Percentiles rank a stretch among this genome's conserved stretches.
phyloP scores from a whole-genome alignment of 2,329 filamentous ascomycete species.

The Leptographium radiaticola region DNA sequence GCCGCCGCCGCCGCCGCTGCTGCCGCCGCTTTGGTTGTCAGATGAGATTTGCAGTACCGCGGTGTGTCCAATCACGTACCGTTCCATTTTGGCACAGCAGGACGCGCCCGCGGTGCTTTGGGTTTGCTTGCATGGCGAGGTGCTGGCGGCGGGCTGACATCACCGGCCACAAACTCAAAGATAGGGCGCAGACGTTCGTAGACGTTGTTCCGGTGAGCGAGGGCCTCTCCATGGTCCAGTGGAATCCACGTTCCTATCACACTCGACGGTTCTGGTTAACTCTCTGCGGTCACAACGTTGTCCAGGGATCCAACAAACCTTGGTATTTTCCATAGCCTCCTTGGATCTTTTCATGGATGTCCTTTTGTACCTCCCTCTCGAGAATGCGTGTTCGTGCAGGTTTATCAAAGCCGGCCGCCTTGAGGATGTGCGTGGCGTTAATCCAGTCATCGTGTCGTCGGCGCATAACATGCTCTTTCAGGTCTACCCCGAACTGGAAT shows the following conservation, averaged over 20 bases:
- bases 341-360: slow-evolving; percentile 93
- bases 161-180: slow-evolving; percentile 77
- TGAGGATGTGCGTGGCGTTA: slow-evolving; percentile 98
- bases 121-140: slow-evolving; percentile 86
- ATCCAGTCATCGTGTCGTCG: slow-evolving; percentile 91
- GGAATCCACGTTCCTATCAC: slow-evolving; percentile 84
- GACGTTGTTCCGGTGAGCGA: slow-evolving; percentile 79
- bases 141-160: slow-evolving; percentile 80
- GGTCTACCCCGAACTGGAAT: slow-evolving; percentile 68
- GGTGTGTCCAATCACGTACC: slow-evolving; percentile 19
- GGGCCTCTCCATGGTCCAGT: slow-evolving; percentile 61
- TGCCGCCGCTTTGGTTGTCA: background rate
- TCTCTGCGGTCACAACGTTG: too few relatives aligned
- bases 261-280: background rate
- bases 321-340: slow-evolving; percentile 98
- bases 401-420: slow-evolving; percentile 95
- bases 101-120: slow-evolving; percentile 54
- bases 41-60: background rate
- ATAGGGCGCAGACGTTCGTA: slow-evolving; percentile 74
- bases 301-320: slow-evolving; percentile 33
- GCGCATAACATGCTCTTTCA: slow-evolving; percentile 87
- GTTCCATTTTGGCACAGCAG: slow-evolving; percentile 48
- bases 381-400: slow-evolving; percentile 88
- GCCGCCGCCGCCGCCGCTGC: background rate
- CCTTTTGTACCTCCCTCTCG: slow-evolving; percentile 93